A percentile compares a stretch with the other conserved stretches of the same genome.
phyloP scores from a whole-genome alignment of 75 land plant genomes.

The Pinus taeda region DNA sequence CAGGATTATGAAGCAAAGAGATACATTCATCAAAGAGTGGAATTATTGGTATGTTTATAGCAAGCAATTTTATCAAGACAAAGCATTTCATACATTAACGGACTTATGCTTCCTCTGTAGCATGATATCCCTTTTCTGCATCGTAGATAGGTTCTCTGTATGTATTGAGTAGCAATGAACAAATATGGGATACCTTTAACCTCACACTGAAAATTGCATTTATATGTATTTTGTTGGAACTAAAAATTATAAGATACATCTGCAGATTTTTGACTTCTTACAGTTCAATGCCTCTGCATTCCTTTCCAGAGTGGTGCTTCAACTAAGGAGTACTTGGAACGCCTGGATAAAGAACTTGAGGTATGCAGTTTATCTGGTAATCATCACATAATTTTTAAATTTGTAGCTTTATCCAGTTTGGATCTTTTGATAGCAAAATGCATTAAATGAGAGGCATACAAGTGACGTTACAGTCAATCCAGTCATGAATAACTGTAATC shows the following conservation, averaged over 20 bases:
- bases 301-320: slow-evolving; percentile 66
- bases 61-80: neutral
- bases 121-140: neutral
- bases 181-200: neutral
- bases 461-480: too few relatives aligned
- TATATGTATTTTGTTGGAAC: neutral
- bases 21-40: slow-evolving; percentile 68
- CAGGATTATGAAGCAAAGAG: slow-evolving; percentile 77
- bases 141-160: slow-evolving; percentile 3
- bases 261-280: neutral
- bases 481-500: too few relatives aligned
- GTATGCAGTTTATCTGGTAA: slow-evolving; percentile 26
- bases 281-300: neutral
- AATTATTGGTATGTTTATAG: slow-evolving; percentile 48
- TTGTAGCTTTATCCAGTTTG: too few relatives aligned
- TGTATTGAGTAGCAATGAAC: neutral
- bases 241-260: neutral
- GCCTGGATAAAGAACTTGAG: slow-evolving; percentile 75
- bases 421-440: too few relatives aligned
- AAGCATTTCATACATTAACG: neutral
- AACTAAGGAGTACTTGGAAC: slow-evolving; percentile 65
- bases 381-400: too few relatives aligned
- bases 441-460: too few relatives aligned
- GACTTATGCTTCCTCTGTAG: neutral
- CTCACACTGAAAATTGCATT: neutral